phyloP scores from a whole-genome alignment of 805 yeast genomes.

The Alloascoidea africana region DNA sequence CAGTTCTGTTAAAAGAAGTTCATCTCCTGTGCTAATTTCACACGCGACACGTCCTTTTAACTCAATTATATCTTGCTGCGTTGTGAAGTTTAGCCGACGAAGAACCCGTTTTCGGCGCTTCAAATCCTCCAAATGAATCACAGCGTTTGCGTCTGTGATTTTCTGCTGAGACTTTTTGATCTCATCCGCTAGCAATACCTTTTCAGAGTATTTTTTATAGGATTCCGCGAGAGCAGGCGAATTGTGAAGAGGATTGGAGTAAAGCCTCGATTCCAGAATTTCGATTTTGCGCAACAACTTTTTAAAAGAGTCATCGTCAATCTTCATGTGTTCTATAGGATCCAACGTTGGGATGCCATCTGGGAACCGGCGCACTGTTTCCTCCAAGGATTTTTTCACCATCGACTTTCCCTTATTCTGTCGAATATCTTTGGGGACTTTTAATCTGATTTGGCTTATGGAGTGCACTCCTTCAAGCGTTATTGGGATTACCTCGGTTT shows the following conservation, averaged over 20 bases:
- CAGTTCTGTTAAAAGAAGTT: conserved; percentile 72
- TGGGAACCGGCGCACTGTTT: conserved; percentile 71
- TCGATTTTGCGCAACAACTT: conserved; percentile 62
- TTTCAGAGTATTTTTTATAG: conserved; percentile 49
- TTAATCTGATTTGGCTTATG: conserved; percentile 69
- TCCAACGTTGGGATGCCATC: conserved; percentile 87
- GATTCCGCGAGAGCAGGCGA: conserved; percentile 38
- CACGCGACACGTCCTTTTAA: conserved; percentile 96
- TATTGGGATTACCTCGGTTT: conserved; percentile 71
- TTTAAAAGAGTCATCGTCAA: conserved; percentile 63
- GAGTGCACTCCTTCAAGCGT: conserved; percentile 62
- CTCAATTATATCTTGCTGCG: conserved; percentile 80
- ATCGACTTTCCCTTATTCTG: conserved; percentile 27
- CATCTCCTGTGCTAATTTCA: conserved; percentile 87
- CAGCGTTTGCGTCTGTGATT: conserved; percentile 74
- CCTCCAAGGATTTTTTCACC: conserved; percentile 56
- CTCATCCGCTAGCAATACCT: conserved; percentile 43
- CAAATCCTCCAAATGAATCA: conserved; percentile 86
- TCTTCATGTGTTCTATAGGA: conserved; percentile 87
- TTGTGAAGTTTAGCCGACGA: conserved; percentile 81
- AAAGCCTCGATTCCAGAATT: conserved; percentile 62
- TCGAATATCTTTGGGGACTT: conserved; percentile 44
- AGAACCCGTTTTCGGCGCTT: conserved; percentile 87
- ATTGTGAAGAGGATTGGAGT: conserved; percentile 45
- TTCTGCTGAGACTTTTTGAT: conserved; percentile 46